A percentile compares a stretch with the other conserved stretches of the same genome.
These are phyloP conservation scores for Atalantia buxifolia DNA, from an alignment of 345 rosid species.

Conservation along the genomic window DNA sequence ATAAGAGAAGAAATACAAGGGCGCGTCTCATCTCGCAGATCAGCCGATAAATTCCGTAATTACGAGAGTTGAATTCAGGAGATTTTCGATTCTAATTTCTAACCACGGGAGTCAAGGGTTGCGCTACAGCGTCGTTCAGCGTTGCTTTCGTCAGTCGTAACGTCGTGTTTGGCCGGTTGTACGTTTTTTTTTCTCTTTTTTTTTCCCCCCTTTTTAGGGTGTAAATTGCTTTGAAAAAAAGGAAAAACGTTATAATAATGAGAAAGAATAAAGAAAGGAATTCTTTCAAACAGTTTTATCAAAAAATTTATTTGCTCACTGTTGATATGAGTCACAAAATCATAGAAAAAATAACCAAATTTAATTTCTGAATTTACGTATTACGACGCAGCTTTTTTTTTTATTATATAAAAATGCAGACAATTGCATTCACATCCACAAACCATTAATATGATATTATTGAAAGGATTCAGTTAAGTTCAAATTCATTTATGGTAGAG, in stretches of 20 bases:
- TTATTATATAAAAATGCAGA: too few relatives aligned
- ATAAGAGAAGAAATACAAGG: slow-evolving; percentile 27
- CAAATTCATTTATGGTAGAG: too few relatives aligned
- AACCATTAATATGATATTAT: too few relatives aligned
- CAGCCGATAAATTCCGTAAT: not conserved
- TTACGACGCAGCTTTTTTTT: too few relatives aligned
- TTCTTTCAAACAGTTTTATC: too few relatives aligned
- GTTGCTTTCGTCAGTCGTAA: not conserved
- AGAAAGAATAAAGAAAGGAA: too few relatives aligned
- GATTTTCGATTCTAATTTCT: not conserved
- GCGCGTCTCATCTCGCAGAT: slow-evolving; percentile 46
- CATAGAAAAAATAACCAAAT: not conserved
- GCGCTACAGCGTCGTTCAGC: not conserved
- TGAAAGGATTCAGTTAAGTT: too few relatives aligned
- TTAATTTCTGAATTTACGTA: too few relatives aligned
- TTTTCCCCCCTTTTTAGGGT: too few relatives aligned
- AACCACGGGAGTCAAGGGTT: not conserved
- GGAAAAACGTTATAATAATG: too few relatives aligned
- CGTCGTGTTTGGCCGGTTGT: not conserved
- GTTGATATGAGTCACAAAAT: not conserved
- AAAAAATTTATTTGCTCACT: not conserved
- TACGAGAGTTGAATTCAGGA: not conserved
- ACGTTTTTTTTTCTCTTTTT: not conserved
- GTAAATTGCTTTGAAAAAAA: too few relatives aligned
- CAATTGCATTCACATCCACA: too few relatives aligned